A percentile compares a stretch with the other conserved stretches of the same genome.
These are phyloP conservation scores for Phaseolus lunatus DNA, from an alignment of 306 rosid species.

Conservation along the genomic window DNA sequence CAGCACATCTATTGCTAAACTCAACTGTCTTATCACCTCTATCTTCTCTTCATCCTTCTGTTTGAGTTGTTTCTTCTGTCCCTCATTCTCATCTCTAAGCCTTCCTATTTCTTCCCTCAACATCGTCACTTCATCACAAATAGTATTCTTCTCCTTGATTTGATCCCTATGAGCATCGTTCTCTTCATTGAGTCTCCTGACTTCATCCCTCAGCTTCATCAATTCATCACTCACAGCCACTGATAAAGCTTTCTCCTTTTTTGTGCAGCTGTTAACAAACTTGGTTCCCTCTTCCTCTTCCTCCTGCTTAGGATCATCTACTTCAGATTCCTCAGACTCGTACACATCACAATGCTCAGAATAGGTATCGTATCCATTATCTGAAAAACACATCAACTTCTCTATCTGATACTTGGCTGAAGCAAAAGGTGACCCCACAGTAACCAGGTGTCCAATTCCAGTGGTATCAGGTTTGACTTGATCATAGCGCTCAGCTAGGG, in stretches of 20 bases:
- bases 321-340: constrained; percentile 74
- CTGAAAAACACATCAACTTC: constrained; percentile 48
- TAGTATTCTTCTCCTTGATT: constrained; percentile 48
- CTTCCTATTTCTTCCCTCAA: constrained; percentile 64
- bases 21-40: constrained; percentile 78
- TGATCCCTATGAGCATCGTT: constrained; percentile 51
- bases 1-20: constrained; percentile 72
- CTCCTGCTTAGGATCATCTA: constrained; percentile 75
- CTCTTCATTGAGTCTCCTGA: constrained; percentile 65
- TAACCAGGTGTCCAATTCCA: constrained; percentile 56
- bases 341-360: constrained; percentile 62
- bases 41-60: constrained; percentile 80
- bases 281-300: constrained; percentile 43
- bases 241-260: constrained; percentile 39
- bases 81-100: constrained; percentile 58
- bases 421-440: constrained; percentile 67
- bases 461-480: constrained; percentile 71
- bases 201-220: constrained; percentile 61
- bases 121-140: constrained; percentile 52
- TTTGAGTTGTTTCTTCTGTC: constrained; percentile 58
- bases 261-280: constrained; percentile 32
- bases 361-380: constrained; percentile 62
- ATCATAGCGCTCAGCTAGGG: constrained; percentile 78
- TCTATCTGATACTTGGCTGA: constrained; percentile 55
- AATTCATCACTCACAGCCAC: constrained; percentile 48